Evolutionary conservation across 148 eudicot genomes (phyloP), one percentile per base, ranked within the genome.

Genomic region (Rhododendron ovatum): DNA sequence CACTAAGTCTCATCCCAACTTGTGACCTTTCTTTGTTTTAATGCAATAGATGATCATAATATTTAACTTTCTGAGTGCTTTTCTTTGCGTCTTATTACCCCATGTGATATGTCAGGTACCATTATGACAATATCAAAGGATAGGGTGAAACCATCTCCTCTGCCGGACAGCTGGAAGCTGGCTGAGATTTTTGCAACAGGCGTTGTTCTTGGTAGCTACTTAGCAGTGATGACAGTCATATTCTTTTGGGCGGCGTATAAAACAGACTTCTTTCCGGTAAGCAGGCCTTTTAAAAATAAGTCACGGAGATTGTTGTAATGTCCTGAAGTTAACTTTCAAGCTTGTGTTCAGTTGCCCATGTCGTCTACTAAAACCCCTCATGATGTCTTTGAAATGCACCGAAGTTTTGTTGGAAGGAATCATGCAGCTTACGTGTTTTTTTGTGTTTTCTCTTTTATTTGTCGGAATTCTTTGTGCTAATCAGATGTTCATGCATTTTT

Each of bases 71-170:
- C 17, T 30, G 22, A 30, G 22, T 73, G 43, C 14, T 87, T 82
- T 26, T 45, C 55, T 76, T 33, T 57, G 77, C 73, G 9, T 24
- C 30, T 88, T 67, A 81, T 80, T 84, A 63, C 43, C 73, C 78
- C 28, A 41, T 74, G n/a, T 84, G 86, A 26, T 77, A 12, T 87
- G 75, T 84, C 90, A 97, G 99, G 98, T 89, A 97, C 98, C 84
- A 95, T 97, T 79, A 97, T 97, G 98, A 97, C 99, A 53, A 97
- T 97, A 91, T 97, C 99, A 61, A 97, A 95, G 93, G 99, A 97
- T 84, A 93, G 98, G 87, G 99, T 97, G 88, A 97, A 95, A 82
- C 99, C 99, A 74, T 97, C 99, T 82, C 99, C 99, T 57, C 81
- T 94, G 87, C 99, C 98, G 0, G 99, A 97, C 87, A 97, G 98